A percentile compares a stretch with the other conserved stretches of the same genome.
Evolutionary conservation across 495 filamentous ascomycete genomes (phyloP).

Genomic region (Penicillium ochrochloron): DNA sequence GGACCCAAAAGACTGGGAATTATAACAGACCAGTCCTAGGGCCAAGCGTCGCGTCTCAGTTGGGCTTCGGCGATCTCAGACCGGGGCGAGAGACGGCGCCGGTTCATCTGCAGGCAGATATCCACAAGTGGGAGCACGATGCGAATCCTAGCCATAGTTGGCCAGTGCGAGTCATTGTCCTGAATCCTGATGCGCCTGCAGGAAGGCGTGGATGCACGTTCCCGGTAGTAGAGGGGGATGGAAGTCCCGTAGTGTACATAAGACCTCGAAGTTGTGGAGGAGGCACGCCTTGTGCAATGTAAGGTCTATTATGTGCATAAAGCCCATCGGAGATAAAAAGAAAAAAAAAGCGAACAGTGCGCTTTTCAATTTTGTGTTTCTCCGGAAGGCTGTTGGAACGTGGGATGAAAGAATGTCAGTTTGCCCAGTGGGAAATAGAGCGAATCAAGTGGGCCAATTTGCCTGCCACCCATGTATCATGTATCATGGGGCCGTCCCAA

Average conservation of each 20-base stretch:
- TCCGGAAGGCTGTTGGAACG: neutral
- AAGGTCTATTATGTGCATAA: neutral
- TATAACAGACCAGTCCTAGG: neutral
- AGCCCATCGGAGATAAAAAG: slow-evolving; percentile 2
- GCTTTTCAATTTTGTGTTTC: neutral
- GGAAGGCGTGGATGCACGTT: slow-evolving; percentile 1
- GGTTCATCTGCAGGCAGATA: neutral
- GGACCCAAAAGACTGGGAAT: neutral
- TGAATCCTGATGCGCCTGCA: slow-evolving; percentile 2
- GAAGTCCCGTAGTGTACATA: slow-evolving; percentile 2
- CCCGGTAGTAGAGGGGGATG: slow-evolving; percentile 1
- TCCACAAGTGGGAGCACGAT: slow-evolving; percentile 1
- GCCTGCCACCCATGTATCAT: neutral
- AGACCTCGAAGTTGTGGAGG: neutral
- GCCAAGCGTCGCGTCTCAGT: neutral
- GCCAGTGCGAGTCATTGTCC: slow-evolving; percentile 1
- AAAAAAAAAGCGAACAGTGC: neutral
- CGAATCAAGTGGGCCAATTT: slow-evolving; percentile 4
- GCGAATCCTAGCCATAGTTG: neutral
- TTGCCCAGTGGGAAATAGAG: neutral
- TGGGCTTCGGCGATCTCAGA: neutral
- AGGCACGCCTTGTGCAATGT: neutral
- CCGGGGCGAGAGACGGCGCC: neutral
- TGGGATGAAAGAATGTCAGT: neutral
- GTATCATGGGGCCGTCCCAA: neutral